Evolutionary conservation across 768 basidiomycete genomes (phyloP).

Genomic region (Pholiota molesta): DNA sequence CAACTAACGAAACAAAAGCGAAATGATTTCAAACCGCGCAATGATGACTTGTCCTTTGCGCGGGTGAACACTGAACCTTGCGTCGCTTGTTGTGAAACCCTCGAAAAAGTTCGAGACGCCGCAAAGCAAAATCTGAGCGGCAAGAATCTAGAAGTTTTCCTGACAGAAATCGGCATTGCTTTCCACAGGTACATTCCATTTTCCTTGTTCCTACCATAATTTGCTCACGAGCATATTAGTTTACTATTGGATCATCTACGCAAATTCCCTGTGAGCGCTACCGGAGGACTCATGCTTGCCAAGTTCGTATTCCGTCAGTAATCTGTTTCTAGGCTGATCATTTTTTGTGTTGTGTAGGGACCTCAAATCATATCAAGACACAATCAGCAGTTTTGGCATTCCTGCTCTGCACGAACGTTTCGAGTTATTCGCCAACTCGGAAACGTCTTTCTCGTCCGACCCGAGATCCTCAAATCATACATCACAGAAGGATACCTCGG

Average conservation of each 20-base stretch:
- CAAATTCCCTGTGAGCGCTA: constrained; percentile 96
- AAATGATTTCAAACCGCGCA: constrained; percentile 94
- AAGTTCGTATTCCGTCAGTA: constrained; percentile 61
- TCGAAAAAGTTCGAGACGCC: constrained; percentile 81
- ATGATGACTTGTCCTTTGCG: constrained; percentile 95
- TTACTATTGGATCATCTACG: constrained; percentile 92
- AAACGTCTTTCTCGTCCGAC: constrained; percentile 94
- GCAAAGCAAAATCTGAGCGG: constrained; percentile 82
- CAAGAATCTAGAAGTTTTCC: constrained; percentile 90
- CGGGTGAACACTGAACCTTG: constrained; percentile 96
- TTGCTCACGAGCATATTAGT: constrained; percentile 41
- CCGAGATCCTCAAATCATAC: constrained; percentile 93
- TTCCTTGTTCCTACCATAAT: background rate
- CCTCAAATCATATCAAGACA: constrained; percentile 95
- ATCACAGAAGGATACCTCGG: constrained; percentile 94
- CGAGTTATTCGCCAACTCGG: constrained; percentile 98
- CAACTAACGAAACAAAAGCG: constrained; percentile 93
- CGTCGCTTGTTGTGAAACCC: constrained; percentile 76
- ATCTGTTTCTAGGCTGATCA: background rate
- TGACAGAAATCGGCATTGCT: constrained; percentile 91
- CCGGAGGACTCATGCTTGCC: constrained; percentile 96
- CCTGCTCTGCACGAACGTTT: constrained; percentile 90
- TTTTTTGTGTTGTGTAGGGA: constrained; percentile 57
- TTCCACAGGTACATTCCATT: constrained; percentile 75
- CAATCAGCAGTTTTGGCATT: constrained; percentile 79